Evolutionary conservation across 352 stramenopile species (phyloP), one percentile per base, ranked within the genome.

Genomic region (Phytopythium vexans): DNA sequence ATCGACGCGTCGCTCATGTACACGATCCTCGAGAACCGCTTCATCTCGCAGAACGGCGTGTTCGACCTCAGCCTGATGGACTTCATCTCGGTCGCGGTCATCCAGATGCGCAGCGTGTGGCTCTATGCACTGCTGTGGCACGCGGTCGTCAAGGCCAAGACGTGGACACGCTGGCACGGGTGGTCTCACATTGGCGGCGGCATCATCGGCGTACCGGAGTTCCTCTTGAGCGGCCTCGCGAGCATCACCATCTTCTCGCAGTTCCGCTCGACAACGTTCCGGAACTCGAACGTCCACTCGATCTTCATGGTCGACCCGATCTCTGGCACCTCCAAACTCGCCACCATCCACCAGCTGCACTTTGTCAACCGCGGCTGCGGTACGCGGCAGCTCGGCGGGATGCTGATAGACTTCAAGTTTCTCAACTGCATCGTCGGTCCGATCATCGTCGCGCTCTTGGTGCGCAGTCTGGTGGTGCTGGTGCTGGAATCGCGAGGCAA

Each of bases 91-190:
- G 58, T 72, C 11, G 65, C 68, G 0, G 62, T 69, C 0, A 62
- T 76, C 0, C 74, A 78, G 21, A 83, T 84, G 68, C 67, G 69
- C 1, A 74, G 55, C 9, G 64, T 77, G n/a, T 83, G 65, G 75
- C 39, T 78, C 6, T 58, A 77, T 3, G 57, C 66, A 1, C 31
- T 82, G 12, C 7, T 61, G 3, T 69, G 70, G 56, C 64, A 81
- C 15, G 9, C 55, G 1, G 15, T 70, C n/a, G 41, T 71, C n/a
- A 46, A 51, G 41, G 50, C 52, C 27, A 38, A 55, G 52, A 62
- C 62, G 3, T 53, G 57, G 44, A 52, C 56, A 8, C 58, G 61
- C 51, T 38, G 62, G 37, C 37, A 36, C 0, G 36, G 38, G 4
- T 60, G 41, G 21, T 52, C 62, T 4, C 41, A 62, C 12, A 15